Percentiles rank a stretch among this genome's conserved stretches.
Evolutionary conservation across 2,329 filamentous ascomycete genomes (phyloP).

Genomic region (Arthroderma sp.): DNA sequence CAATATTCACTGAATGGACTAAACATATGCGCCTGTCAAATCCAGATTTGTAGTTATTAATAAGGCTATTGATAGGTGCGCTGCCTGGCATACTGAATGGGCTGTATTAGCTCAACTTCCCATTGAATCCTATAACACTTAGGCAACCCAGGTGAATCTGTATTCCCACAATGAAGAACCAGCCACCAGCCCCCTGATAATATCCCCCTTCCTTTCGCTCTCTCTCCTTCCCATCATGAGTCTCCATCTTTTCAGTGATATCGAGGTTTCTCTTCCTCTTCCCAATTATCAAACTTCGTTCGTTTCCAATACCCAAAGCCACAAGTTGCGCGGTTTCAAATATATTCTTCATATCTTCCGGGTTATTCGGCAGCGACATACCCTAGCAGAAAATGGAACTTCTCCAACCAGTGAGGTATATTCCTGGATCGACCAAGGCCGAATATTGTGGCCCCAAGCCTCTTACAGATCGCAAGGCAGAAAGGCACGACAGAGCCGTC

Average conservation of each 20-base stretch:
- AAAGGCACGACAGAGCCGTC: slow-evolving; percentile 22
- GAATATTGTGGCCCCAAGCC: background rate
- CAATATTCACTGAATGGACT: background rate
- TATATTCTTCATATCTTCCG: background rate
- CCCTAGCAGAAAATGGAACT: slow-evolving; percentile 1
- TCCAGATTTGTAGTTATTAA: background rate
- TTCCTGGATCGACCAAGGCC: background rate
- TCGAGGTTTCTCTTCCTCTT: background rate
- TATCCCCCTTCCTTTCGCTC: background rate
- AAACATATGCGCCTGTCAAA: background rate
- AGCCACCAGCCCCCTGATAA: background rate
- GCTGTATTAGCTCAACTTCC: background rate
- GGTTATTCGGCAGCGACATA: background rate
- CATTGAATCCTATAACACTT: background rate
- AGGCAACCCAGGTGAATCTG: background rate
- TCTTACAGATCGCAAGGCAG: slow-evolving; percentile 14
- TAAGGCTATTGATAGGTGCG: background rate
- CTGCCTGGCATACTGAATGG: background rate
- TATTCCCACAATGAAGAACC: background rate
- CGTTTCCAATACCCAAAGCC: background rate
- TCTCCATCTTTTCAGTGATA: background rate
- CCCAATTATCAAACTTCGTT: background rate
- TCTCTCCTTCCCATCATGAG: background rate
- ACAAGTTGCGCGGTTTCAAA: background rate
- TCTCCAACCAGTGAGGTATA: slow-evolving; percentile 5